These are phyloP conservation scores for Lactifluus piperatus DNA, from an alignment of 768 basidiomycete genomes.

Conservation along the genomic window DNA sequence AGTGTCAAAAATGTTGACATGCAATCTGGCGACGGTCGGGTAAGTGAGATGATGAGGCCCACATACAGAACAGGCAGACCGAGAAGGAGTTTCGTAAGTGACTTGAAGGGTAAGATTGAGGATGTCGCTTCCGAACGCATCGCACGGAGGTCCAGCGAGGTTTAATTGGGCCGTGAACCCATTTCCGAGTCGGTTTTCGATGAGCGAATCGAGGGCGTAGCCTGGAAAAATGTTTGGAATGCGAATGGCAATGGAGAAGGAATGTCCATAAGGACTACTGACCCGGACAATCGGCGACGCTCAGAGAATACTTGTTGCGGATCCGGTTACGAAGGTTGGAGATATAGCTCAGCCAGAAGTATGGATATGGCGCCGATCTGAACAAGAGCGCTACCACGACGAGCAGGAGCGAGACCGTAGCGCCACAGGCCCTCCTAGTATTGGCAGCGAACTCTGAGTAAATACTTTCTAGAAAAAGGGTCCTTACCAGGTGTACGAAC, in stretches of 20 bases:
- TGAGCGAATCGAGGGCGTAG: slow-evolving; percentile 41
- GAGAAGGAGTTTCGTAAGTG: slow-evolving; percentile 49
- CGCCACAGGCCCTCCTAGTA: slow-evolving; percentile 7
- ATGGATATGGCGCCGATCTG: slow-evolving; percentile 8
- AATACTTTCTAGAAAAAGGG: background rate
- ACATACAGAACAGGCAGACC: slow-evolving; percentile 25
- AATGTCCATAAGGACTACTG: background rate
- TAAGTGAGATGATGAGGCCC: slow-evolving; percentile 16
- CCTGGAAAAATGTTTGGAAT: slow-evolving; percentile 30
- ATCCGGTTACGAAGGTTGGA: slow-evolving; percentile 3
- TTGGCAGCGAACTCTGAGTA: background rate
- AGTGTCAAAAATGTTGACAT: slow-evolving; percentile 59
- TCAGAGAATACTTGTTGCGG: background rate
- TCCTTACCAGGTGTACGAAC: slow-evolving; percentile 2
- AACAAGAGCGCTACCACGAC: background rate
- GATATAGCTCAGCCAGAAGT: background rate
- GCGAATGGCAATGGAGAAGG: background rate
- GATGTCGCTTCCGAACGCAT: slow-evolving; percentile 58
- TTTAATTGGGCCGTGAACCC: slow-evolving; percentile 49
- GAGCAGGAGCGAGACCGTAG: background rate
- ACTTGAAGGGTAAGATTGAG: slow-evolving; percentile 53
- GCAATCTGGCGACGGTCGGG: slow-evolving; percentile 48
- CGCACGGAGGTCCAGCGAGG: slow-evolving; percentile 49
- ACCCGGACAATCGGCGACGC: slow-evolving; percentile 20
- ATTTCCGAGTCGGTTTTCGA: slow-evolving; percentile 28